These are phyloP conservation scores for Galerina marginata DNA, from an alignment of 768 basidiomycete species.

Conservation along the genomic window DNA sequence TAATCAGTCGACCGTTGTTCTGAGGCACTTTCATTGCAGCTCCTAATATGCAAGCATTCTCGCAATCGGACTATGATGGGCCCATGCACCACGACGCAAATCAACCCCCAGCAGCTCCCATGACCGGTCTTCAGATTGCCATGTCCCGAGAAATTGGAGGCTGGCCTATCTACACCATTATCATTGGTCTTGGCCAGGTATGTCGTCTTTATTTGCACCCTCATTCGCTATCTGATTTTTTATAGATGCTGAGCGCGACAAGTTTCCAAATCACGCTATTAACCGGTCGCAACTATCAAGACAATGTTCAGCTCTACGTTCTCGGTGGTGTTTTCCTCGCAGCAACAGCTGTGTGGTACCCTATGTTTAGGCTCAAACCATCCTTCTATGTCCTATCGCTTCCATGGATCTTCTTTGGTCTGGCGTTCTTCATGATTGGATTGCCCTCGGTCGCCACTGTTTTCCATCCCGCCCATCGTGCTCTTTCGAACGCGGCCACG, in stretches of 20 bases:
- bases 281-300: constrained; percentile 84
- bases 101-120: constrained; percentile 67
- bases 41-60: constrained; percentile 58
- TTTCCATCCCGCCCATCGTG: constrained; percentile 65
- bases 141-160: constrained; percentile 80
- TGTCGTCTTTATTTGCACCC: constrained; percentile 19
- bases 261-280: constrained; percentile 95
- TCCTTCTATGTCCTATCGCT: constrained; percentile 85
- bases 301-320: constrained; percentile 84
- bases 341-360: constrained; percentile 88
- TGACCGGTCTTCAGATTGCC: constrained; percentile 85
- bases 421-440: constrained; percentile 92
- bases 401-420: constrained; percentile 91
- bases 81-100: constrained; percentile 52
- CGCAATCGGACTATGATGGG: constrained; percentile 48
- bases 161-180: constrained; percentile 92
- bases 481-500: constrained; percentile 77
- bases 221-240: constrained; percentile 8
- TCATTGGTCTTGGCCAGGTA: constrained; percentile 85
- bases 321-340: constrained; percentile 89
- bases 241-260: constrained; percentile 83
- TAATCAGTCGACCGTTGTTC: background rate
- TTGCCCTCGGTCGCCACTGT: constrained; percentile 74
- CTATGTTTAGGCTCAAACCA: constrained; percentile 85
- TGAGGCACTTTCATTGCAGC: constrained; percentile 30